These are phyloP conservation scores for Candida namnaoensis DNA, from an alignment of 805 yeast species.

Conservation along the genomic window DNA sequence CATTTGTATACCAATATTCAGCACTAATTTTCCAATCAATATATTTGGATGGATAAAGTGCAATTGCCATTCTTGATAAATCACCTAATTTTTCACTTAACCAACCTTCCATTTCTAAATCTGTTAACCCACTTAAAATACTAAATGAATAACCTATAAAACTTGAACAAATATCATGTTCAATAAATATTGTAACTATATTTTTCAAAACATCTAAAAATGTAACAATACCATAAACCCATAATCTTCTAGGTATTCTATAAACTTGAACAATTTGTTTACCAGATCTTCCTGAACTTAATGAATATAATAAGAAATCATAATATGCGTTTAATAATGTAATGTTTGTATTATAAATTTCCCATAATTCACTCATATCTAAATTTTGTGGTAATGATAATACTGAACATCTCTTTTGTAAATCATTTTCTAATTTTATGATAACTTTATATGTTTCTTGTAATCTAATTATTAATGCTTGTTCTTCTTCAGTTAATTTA, in stretches of 20 bases:
- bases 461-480: conserved; percentile 55
- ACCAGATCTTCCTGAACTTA: conserved; percentile 70
- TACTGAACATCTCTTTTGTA: conserved; percentile 62
- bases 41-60: conserved; percentile 67
- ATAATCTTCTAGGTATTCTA: conserved; percentile 69
- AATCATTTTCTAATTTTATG: conserved; percentile 56
- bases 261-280: conserved; percentile 69
- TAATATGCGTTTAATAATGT: conserved; percentile 62
- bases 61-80: conserved; percentile 80
- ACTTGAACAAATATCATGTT: conserved; percentile 71
- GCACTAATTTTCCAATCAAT: conserved; percentile 84
- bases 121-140: conserved; percentile 30
- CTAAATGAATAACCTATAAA: conserved; percentile 67
- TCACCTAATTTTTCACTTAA: conserved; percentile 74
- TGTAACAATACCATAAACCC: conserved; percentile 84
- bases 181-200: conserved; percentile 63
- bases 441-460: conserved; percentile 71
- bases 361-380: conserved; percentile 62
- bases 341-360: conserved; percentile 58
- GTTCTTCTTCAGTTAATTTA: conserved; percentile 45
- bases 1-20: conserved; percentile 73
- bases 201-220: conserved; percentile 70
- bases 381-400: conserved; percentile 44
- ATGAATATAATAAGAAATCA: conserved; percentile 62
- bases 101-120: conserved; percentile 42